Evolutionary conservation across 352 stramenopile species (phyloP), one percentile per base, ranked within the genome.

Genomic region (Phytophthora pinifolia): DNA sequence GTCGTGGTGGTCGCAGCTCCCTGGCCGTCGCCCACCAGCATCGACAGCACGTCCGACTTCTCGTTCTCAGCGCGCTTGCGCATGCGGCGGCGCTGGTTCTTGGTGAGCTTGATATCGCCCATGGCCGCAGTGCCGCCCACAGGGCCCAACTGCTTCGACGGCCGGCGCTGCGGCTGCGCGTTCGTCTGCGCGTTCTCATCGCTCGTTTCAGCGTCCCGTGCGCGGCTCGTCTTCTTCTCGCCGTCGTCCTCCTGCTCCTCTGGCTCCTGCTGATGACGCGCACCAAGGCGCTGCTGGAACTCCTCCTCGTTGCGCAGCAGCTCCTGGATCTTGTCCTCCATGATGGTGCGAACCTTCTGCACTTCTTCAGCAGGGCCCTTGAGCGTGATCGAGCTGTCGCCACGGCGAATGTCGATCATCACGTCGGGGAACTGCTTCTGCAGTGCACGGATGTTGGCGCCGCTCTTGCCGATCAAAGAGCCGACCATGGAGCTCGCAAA

Each of bases 21-120:
- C 14, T 48, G 33, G 22, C 31, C 51, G 17, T 61, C 63, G 33
- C 70, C 76, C 20, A 88, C 64, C 35, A 88, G 55, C 76, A 86
- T 83, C 9, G 72, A 82, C 47, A 88, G 49, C 17, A 86, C 79
- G 43, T 87, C 74, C 33, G 65, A 71, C 44, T 88, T 74, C 53
- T 92, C 79, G 25, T 89, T 89, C 55, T 92, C 79, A 14, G 79
- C 79, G 22, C 83, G 83, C 57, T 89, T 89, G 53, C 83, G 79
- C 72, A 89, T 73, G 14, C 83, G 83, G 6, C 80, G 83, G 33
- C 83, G 79, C 67, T 89, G 78, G 62, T 90, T 92, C 70, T 92
- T 92, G 37, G 70, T 86, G 20, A 92, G 64, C 46, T 88, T 89
- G 14, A 54, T 38, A 15, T 69, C 53, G 4, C 60, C 64, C 31